These are phyloP conservation scores for Brassica cretica DNA, from an alignment of 345 rosid species.

Conservation along the genomic window DNA sequence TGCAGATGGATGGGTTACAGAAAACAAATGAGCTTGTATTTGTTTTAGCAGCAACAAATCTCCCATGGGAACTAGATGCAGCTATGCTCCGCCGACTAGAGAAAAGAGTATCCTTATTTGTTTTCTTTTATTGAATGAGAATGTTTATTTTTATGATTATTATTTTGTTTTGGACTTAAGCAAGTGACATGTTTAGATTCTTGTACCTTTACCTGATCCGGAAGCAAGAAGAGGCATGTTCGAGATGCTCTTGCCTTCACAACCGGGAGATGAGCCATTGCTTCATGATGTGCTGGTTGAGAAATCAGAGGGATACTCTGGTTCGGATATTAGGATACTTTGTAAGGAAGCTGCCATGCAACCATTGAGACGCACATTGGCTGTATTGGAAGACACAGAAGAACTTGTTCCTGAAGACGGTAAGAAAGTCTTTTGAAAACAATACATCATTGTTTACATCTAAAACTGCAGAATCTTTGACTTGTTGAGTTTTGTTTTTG, in stretches of 20 bases:
- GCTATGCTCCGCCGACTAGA: constrained; percentile 98
- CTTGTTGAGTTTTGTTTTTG: not conserved
- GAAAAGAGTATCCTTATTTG: constrained; percentile 82
- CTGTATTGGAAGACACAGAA: constrained; percentile 56
- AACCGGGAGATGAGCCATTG: constrained; percentile 54
- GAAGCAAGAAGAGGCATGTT: constrained; percentile 96
- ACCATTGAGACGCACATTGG: constrained; percentile 78
- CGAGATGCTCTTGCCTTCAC: constrained; percentile 68
- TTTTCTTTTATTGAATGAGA: not conserved
- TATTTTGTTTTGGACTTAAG: constrained; percentile 39
- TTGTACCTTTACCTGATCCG: constrained; percentile 93
- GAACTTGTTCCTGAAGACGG: constrained; percentile 81
- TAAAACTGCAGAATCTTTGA: not conserved
- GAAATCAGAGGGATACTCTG: constrained; percentile 80
- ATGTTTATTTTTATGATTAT: not conserved
- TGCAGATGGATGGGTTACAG: constrained; percentile 97
- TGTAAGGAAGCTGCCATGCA: constrained; percentile 98
- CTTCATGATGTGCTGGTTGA: constrained; percentile 77
- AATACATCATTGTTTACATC: not conserved
- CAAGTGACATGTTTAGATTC: constrained; percentile 55
- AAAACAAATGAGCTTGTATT: constrained; percentile 88
- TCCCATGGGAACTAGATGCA: constrained; percentile 98
- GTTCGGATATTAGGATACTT: constrained; percentile 85
- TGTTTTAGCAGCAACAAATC: constrained; percentile 96
- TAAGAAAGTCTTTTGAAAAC: constrained; percentile 33